phyloP scores from a whole-genome alignment of 495 filamentous ascomycete species.

The Rusavskia elegans region DNA sequence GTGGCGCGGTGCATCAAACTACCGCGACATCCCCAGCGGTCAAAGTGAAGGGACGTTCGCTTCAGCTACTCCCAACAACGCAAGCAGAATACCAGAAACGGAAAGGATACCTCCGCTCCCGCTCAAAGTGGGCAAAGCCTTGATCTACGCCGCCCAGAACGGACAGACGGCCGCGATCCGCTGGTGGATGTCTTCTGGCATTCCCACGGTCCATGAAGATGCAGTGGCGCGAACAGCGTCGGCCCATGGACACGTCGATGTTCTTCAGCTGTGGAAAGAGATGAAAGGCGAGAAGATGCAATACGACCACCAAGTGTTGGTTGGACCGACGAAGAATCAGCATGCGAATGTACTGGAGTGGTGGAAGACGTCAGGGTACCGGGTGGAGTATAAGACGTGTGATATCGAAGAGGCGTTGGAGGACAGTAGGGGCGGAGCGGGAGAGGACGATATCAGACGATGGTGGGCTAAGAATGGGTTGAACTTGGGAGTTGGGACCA shows the following conservation, averaged over 20 bases:
- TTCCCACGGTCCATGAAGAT: conserved; percentile 58
- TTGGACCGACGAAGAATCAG: conserved; percentile 74
- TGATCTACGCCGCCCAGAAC: conserved; percentile 65
- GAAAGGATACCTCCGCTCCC: conserved; percentile 22
- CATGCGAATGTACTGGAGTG: conserved; percentile 75
- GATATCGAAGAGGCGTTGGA: conserved; percentile 92
- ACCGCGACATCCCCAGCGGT: not conserved
- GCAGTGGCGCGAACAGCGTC: conserved; percentile 69
- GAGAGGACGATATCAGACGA: conserved; percentile 49
- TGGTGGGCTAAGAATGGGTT: conserved; percentile 91
- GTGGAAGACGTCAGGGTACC: conserved; percentile 66
- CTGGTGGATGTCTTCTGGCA: conserved; percentile 71
- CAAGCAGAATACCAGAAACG: conserved; percentile 3
- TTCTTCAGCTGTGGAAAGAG: conserved; percentile 68
- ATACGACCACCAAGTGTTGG: conserved; percentile 78
- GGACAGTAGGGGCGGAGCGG: conserved; percentile 52
- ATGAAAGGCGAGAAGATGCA: conserved; percentile 69
- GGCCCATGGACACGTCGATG: conserved; percentile 69
- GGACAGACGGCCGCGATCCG: conserved; percentile 53
- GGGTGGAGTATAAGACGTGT: conserved; percentile 85
- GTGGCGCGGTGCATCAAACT: conserved; percentile 54
- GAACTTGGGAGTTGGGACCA: conserved; percentile 70
- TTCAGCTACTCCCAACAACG: not conserved
- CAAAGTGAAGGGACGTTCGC: not conserved
- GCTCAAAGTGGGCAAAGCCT: conserved; percentile 64